phyloP scores from a whole-genome alignment of 176 grass and related monocot genomes.

The Avena sativa region DNA sequence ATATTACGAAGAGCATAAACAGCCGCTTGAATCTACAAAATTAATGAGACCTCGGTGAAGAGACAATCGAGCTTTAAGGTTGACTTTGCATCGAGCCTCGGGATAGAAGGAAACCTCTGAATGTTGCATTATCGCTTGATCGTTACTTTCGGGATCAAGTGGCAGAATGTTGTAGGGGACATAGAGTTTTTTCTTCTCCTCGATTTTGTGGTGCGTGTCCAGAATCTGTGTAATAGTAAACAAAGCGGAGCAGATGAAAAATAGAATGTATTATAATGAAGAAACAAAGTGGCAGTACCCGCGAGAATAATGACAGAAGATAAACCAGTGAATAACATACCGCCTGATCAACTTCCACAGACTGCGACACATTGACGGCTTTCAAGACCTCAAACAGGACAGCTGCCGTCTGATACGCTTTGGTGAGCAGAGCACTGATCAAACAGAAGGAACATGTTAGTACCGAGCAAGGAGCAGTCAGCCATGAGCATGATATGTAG shows the following conservation, averaged over 20 bases:
- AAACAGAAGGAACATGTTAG: background rate
- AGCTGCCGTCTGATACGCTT: constrained; percentile 94
- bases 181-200: constrained; percentile 89
- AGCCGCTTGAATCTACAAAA: constrained; percentile 78
- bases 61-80: background rate
- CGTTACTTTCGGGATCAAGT: constrained; percentile 84
- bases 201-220: constrained; percentile 77
- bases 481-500: background rate
- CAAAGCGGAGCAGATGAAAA: background rate
- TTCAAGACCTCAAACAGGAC: constrained; percentile 95
- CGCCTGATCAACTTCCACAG: constrained; percentile 84
- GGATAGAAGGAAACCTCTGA: constrained; percentile 64
- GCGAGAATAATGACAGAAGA: background rate
- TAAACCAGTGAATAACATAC: constrained; percentile 20
- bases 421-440: constrained; percentile 80
- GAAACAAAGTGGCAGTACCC: background rate
- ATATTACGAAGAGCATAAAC: constrained; percentile 75
- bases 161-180: constrained; percentile 95
- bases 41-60: background rate
- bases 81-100: background rate
- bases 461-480: background rate
- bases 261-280: background rate
- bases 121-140: constrained; percentile 81
- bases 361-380: constrained; percentile 89
- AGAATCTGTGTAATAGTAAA: constrained; percentile 55